phyloP scores from a whole-genome alignment of 306 rosid species.

The Castanea sativa region DNA sequence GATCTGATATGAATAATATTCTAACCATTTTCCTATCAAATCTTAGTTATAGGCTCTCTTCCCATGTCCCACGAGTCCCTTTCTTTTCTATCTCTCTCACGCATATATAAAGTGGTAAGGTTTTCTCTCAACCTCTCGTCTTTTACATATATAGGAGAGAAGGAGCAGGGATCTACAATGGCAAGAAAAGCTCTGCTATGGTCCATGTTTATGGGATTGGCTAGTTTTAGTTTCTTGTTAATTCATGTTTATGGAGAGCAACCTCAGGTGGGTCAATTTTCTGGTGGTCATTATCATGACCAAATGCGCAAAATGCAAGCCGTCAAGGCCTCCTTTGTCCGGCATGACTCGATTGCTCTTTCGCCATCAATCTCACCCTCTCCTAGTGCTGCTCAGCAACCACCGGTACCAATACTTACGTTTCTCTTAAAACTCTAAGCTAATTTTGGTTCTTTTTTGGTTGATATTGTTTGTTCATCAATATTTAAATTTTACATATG shows the following conservation, averaged over 20 bases:
- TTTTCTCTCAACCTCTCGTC: conserved; percentile 25
- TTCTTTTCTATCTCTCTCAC: conserved; percentile 10
- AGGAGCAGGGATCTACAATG: conserved; percentile 32
- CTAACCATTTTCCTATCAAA: conserved; percentile 31
- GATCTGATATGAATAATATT: conserved; percentile 39
- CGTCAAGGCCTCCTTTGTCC: conserved; percentile 36
- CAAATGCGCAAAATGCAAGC: conserved; percentile 36
- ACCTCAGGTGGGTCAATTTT: conserved; percentile 16
- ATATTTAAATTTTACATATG: too few relatives aligned
- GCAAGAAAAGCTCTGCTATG: conserved; percentile 12
- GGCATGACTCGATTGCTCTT: conserved; percentile 38
- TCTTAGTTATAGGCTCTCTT: conserved; percentile 52
- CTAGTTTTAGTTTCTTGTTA: conserved; percentile 12
- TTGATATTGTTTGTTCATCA: not conserved
- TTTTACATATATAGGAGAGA: conserved; percentile 5
- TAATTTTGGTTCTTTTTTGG: not conserved
- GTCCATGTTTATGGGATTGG: conserved; percentile 24
- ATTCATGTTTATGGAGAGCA: conserved; percentile 24
- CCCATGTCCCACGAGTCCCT: conserved; percentile 29
- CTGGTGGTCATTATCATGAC: conserved; percentile 14
- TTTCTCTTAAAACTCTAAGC: not conserved
- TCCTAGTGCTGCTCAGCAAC: conserved; percentile 20
- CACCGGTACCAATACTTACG: conserved; percentile 27
- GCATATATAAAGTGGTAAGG: conserved; percentile 22
- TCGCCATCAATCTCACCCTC: conserved; percentile 32